These are phyloP conservation scores for Chamaenerion angustifolium DNA, from an alignment of 345 rosid species.

Conservation along the genomic window DNA sequence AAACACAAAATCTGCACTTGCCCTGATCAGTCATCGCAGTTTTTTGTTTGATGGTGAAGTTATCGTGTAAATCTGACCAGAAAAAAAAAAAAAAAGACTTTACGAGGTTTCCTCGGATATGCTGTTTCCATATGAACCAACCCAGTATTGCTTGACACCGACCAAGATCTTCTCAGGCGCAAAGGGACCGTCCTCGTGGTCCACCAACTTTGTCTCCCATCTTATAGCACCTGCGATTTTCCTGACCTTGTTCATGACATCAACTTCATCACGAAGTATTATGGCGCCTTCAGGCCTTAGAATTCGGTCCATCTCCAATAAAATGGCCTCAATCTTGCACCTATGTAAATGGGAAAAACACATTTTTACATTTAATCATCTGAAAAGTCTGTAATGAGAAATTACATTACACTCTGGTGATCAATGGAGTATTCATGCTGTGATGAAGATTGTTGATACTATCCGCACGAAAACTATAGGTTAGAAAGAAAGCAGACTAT, in stretches of 20 bases:
- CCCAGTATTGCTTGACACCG: conserved; percentile 83
- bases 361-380: too few species aligned
- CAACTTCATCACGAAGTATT: conserved; percentile 71
- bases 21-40: background rate
- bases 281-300: conserved; percentile 82
- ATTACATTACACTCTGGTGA: too few species aligned
- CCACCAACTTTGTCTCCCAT: conserved; percentile 82
- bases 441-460: too few species aligned
- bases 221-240: conserved; percentile 69
- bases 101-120: conserved; percentile 21
- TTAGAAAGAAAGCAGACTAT: too few species aligned
- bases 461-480: too few species aligned
- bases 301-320: conserved; percentile 83
- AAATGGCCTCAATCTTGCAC: conserved; percentile 73
- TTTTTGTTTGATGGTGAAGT: background rate
- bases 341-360: conserved; percentile 17
- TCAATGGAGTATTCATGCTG: too few species aligned
- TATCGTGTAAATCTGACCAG: background rate
- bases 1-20: background rate
- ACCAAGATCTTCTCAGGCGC: conserved; percentile 70
- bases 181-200: conserved; percentile 96
- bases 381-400: too few species aligned
- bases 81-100: background rate
- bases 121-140: conserved; percentile 48
- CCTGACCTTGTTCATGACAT: conserved; percentile 59